Base-by-base conservation (phyloP, 2,329 filamentous ascomycete genomes). In the Fusarium pilosicola region DNA sequence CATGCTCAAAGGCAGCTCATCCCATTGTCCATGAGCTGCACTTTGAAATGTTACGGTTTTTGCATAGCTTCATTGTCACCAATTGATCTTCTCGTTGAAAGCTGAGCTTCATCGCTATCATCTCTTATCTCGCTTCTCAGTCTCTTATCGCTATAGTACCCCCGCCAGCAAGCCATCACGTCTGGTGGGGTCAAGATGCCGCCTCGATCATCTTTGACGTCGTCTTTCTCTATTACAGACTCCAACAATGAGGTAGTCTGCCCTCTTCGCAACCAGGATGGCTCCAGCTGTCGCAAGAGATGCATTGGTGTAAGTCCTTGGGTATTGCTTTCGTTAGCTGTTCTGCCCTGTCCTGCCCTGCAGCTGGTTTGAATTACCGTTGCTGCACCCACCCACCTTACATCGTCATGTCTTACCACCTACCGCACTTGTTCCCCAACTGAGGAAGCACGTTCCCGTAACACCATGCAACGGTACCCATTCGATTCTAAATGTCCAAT, bases 211-310 rank as follows among this genome's bases (percentile, higher is more conserved):
- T 92, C 94, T 76, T 88, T 97, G 81, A 96, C 94, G 73, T 94
- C 93, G 81, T 96, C 94, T 75, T 97, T 97, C 84, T 95, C 94
- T 76, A 93, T 97, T 79, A 94, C 94, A 79, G 94, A 97, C 87
- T 90, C 93, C 83, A 96, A 94, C 84, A 97, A 97, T 84, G 96
- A 98, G 85, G 96, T 99, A 81, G 94, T 98, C 80, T 99, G 96
- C 85, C 96, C 96, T 77, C 87, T 99, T 84, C 92, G 91, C 81
- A 98, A 98, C 82, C 95, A 97, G 81, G 96, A 99, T 90, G 94
- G 94, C 83, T 97, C 95, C 77, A 94, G 92, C 86, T 99, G 96
- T 87, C 92, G 96, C 83, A 99, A 99, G 88, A 91, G 96, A 87
- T 99, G 96, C 86, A 92, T 97, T 81, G 96, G 96, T 85, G 96